Evolutionary conservation across 768 basidiomycete genomes (phyloP).

Genomic region (Russula earlei): DNA sequence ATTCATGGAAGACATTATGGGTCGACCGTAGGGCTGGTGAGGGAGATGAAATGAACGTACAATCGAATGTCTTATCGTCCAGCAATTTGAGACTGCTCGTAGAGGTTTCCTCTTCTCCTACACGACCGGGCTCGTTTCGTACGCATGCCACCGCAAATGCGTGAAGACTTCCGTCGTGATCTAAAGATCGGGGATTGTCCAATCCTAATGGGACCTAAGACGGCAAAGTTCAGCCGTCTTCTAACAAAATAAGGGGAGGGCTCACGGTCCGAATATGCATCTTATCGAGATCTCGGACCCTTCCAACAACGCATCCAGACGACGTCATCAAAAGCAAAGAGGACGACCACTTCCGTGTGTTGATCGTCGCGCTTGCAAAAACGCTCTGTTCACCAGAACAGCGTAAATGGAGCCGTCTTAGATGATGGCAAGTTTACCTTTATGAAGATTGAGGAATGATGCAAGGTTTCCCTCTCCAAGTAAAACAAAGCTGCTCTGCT

Average conservation of each 20-base stretch:
- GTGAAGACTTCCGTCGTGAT: conserved; percentile 43
- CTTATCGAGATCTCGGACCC: conserved; percentile 58
- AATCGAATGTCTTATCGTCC: conserved; percentile 51
- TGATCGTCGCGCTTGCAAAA: conserved; percentile 45
- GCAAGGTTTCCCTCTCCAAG: conserved; percentile 53
- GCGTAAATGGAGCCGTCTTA: background rate
- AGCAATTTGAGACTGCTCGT: conserved; percentile 56
- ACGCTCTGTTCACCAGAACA: conserved; percentile 30
- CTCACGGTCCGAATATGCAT: conserved; percentile 71
- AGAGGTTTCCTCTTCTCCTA: conserved; percentile 40
- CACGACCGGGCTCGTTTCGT: conserved; percentile 41
- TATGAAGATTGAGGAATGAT: conserved; percentile 61
- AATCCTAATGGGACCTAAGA: conserved; percentile 61
- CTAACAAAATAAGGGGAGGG: conserved; percentile 17
- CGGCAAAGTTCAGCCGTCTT: conserved; percentile 1
- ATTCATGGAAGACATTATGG: background rate
- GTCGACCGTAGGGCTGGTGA: background rate
- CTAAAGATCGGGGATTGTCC: conserved; percentile 61
- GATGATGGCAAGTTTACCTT: conserved; percentile 36
- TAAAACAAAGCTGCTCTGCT: conserved; percentile 61
- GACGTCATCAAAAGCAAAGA: conserved; percentile 53
- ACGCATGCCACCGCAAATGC: conserved; percentile 60
- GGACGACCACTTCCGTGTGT: conserved; percentile 37
- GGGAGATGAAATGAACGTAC: conserved; percentile 23
- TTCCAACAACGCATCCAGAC: conserved; percentile 52